phyloP scores from a whole-genome alignment of 2,329 filamentous ascomycete species.

The Cryphonectria naterciae region DNA sequence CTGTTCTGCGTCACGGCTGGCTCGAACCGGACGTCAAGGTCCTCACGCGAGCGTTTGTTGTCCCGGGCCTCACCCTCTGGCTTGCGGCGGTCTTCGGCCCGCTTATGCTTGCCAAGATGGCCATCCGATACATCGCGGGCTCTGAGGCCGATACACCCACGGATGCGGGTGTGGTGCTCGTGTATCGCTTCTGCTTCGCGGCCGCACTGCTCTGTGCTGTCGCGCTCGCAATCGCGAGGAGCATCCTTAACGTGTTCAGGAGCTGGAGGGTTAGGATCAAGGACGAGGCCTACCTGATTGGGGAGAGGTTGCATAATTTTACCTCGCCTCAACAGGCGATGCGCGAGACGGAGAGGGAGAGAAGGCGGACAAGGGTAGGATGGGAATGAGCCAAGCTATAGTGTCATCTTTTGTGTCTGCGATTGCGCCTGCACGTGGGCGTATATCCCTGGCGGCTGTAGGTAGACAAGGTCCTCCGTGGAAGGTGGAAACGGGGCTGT shows the following conservation, averaged over 20 bases:
- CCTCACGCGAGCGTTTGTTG: conserved; percentile 83
- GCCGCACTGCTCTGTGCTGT: conserved; percentile 56
- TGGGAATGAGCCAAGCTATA: conserved; percentile 27
- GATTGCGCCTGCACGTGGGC: neutral
- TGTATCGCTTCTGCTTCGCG: conserved; percentile 72
- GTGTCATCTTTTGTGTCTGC: neutral
- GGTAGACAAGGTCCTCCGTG: neutral
- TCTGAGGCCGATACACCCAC: conserved; percentile 30
- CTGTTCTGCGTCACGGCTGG: conserved; percentile 75
- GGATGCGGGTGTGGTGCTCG: conserved; percentile 41
- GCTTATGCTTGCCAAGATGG: conserved; percentile 57
- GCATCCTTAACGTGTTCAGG: conserved; percentile 65
- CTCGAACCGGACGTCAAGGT: conserved; percentile 77
- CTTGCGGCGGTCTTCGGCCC: conserved; percentile 67
- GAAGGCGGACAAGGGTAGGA: conserved; percentile 26
- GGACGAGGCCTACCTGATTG: conserved; percentile 95
- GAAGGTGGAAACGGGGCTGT: neutral
- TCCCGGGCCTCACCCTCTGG: conserved; percentile 72
- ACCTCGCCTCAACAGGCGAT: conserved; percentile 49
- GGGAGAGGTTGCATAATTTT: conserved; percentile 94
- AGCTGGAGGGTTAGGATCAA: conserved; percentile 81
- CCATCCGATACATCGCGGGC: conserved; percentile 46
- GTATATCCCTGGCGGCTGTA: neutral
- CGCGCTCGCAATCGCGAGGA: conserved; percentile 49
- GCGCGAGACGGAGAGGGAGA: conserved; percentile 25